A percentile compares a stretch with the other conserved stretches of the same genome.
Conservation (phyloP, 1,139 yeast species). For the Kodamaea ohmeri region DNA sequence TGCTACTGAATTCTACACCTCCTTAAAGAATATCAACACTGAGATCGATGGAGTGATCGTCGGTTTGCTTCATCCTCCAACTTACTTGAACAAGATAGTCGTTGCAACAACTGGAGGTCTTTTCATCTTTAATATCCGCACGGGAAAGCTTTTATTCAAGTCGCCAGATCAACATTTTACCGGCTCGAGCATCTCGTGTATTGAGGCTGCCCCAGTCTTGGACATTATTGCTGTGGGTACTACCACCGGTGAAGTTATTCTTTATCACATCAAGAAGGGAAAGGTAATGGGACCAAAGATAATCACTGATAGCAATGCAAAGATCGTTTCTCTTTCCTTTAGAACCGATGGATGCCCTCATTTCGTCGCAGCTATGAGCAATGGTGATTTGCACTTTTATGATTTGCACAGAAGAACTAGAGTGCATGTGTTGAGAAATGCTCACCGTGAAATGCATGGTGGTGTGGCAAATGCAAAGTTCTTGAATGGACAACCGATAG, state of each 20-base stretch:
- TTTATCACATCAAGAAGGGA: conserved; percentile 72
- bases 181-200: conserved; percentile 50
- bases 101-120: conserved; percentile 67
- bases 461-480: conserved; percentile 79
- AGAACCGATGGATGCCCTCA: conserved; percentile 91
- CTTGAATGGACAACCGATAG: conserved; percentile 87
- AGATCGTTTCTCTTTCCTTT: conserved; percentile 74
- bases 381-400: conserved; percentile 83
- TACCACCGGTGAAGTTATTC: conserved; percentile 58
- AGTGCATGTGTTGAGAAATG: conserved; percentile 69
- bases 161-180: conserved; percentile 50
- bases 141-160: conserved; percentile 69
- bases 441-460: conserved; percentile 73
- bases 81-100: conserved; percentile 85
- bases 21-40: conserved; percentile 50
- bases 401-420: conserved; percentile 72
- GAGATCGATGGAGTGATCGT: conserved; percentile 66
- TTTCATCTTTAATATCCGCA: conserved; percentile 68
- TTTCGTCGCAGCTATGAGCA: conserved; percentile 72
- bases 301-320: conserved; percentile 44
- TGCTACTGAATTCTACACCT: conserved; percentile 66
- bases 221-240: conserved; percentile 83
- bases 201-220: conserved; percentile 82
- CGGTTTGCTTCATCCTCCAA: conserved; percentile 78
- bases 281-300: conserved; percentile 50